Base-by-base conservation (phyloP, 495 filamentous ascomycete species). In the Hypoxylon cercidicola region DNA sequence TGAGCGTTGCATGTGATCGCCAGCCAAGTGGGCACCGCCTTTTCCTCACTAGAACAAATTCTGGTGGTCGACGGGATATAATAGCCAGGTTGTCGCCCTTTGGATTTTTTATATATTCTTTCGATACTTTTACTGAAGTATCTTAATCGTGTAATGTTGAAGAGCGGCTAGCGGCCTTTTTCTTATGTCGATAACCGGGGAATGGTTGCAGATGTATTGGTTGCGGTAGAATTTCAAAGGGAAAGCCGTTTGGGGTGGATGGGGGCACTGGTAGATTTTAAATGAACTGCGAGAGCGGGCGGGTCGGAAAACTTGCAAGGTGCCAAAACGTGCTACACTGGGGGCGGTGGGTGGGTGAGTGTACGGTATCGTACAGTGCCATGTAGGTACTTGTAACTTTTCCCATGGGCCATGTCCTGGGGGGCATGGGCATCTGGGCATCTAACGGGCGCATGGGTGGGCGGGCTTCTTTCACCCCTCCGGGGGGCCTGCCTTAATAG, bases 1-100 rank as follows among this genome's bases (percentile, higher is more conserved):
- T 80, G 86, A 78, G 75, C 85, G 84, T 81, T 90, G 87, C 89
- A 92, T 92, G 84, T 87, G 88, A 87, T 78, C 70, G 70, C 66
- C 71, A 71, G 71, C 71, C 69, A 65, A 72, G 66, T 67, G 69
- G 71, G 69, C 71, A 59, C 60, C 43, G 51, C 53, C 66, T 57
- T 54, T 65, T 65, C 56, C 55, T 68, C 56, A 56, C 49, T 58
- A 58, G 34, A 64, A 59, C 21, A 47, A 45, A 30, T 43, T 62
- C 23, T 64, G 23, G 28, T 60, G 45, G 40, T 53, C 18, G 48
- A 43, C 41, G 52, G 15, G 54, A 15, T 54, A 12, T 30, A 10
- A 50, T 20, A 56, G 51, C 34, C 48, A 34, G 52, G 30, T 48
- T 18, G 50, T 55, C 39, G 41, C 25, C 23, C 13, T 34, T 15